Conservation (phyloP, 2,329 filamentous ascomycete genomes). For the Fusarium euwallaceae region DNA sequence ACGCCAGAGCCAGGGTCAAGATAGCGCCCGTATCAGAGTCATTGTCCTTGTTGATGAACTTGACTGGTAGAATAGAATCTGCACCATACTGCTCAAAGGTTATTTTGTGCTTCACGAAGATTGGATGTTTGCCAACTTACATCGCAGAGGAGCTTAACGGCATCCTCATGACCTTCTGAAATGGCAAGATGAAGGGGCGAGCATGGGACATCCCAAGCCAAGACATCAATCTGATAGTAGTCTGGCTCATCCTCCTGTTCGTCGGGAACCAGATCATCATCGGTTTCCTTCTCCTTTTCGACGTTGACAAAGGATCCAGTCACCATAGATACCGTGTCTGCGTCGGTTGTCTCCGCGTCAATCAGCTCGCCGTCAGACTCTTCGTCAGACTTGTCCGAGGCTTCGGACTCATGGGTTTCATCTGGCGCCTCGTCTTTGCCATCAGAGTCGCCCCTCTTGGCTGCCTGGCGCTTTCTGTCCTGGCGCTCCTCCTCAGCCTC, state of each 20-base stretch:
- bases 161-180: constrained; percentile 75
- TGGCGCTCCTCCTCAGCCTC: constrained; percentile 73
- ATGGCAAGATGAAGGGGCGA: constrained; percentile 86
- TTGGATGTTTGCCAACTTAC: constrained; percentile 49
- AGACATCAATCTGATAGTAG: constrained; percentile 81
- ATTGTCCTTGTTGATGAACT: constrained; percentile 66
- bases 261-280: constrained; percentile 62
- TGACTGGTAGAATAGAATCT: constrained; percentile 81
- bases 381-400: constrained; percentile 49
- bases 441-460: constrained; percentile 31
- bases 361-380: constrained; percentile 62
- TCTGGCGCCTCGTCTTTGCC: constrained; percentile 4
- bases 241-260: constrained; percentile 77
- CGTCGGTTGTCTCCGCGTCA: constrained; percentile 62
- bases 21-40: constrained; percentile 70
- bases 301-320: constrained; percentile 84
- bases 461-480: constrained; percentile 60
- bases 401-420: constrained; percentile 18
- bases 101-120: constrained; percentile 5
- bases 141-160: constrained; percentile 77
- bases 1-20: constrained; percentile 76
- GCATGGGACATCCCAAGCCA: constrained; percentile 83
- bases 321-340: constrained; percentile 65
- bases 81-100: constrained; percentile 74
- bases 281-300: constrained; percentile 57